phyloP scores from a whole-genome alignment of 1,284 basidiomycete genomes.

The Entoloma clypeatum region DNA sequence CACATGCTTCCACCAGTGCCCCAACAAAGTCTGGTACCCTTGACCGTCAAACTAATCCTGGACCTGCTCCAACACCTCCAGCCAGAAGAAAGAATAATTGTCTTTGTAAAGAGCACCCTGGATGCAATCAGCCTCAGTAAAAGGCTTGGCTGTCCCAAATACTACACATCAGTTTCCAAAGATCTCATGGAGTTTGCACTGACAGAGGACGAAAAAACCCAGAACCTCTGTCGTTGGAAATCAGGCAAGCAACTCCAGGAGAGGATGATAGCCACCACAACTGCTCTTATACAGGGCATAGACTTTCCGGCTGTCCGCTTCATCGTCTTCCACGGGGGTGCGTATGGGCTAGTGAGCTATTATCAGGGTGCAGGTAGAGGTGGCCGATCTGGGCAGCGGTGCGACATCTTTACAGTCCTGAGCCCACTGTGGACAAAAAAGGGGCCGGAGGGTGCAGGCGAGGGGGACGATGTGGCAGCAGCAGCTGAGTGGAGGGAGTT shows the following conservation, averaged over 20 bases:
- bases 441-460: background rate
- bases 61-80: background rate
- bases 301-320: background rate
- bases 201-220: too few relatives aligned
- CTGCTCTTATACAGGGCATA: background rate
- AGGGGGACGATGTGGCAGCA: too few relatives aligned
- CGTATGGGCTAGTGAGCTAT: background rate
- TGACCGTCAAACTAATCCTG: background rate
- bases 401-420: background rate
- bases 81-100: background rate
- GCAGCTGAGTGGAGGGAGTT: background rate
- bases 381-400: background rate
- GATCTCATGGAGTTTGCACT: too few relatives aligned
- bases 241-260: background rate
- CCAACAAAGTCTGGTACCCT: background rate
- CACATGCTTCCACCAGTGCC: background rate
- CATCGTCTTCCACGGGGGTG: background rate
- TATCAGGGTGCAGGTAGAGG: too few relatives aligned
- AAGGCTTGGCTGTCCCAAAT: background rate
- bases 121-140: background rate
- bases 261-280: background rate
- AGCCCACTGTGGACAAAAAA: background rate
- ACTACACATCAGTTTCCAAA: background rate
- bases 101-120: background rate
- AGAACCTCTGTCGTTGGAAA: background rate